Base-by-base conservation (phyloP, 2,329 filamentous ascomycete species). In the Cladophialophora bantiana region DNA sequence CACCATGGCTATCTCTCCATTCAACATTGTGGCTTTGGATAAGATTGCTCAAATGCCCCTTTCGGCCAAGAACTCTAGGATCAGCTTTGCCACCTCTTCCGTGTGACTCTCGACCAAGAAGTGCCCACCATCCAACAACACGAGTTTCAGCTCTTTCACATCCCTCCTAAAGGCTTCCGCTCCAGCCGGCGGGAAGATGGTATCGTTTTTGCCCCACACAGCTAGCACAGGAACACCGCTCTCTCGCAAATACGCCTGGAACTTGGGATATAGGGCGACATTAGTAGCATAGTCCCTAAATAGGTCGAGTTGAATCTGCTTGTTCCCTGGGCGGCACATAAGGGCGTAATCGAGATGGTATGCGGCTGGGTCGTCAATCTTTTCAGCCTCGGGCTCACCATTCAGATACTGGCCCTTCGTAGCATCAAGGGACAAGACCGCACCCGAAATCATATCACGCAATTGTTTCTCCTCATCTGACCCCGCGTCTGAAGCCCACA, bases 211-310 rank as follows among this genome's bases (percentile, higher is more conserved):
- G 0, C 87, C 86, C 87, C 87, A 89, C 3, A 84, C 79, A 0
- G 85, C 84, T 67, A 89, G 73, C 3, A 88, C 72, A 0, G 86
- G 86, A 0, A 87, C 82, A 56, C 83, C 76, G 0, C 78, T 83
- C 7, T 78, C 74, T 3, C 83, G 77, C 53, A 89, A 82, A 67
- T 84, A 89, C 55, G 82, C 76, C 36, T 89, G 87, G 63, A 86
- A 87, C 10, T 78, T 70, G 0, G 83, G 82, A 71, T 88, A 88
- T n/a, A 84, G 72, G 0, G 72, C 68, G 2, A 88, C 71, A 71
- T 89, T 89, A 15, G 75, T 85, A 15, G 78, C 75, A 71, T 89
- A 89, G 68, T 88, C 85, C 66, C 83, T 81, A 56, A 89, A 83
- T 2, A 89, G 73, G 68, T 85, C 85, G 1, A 89, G 73, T 74